phyloP scores from a whole-genome alignment of 306 rosid genomes.

The Trichosanthes cucumerina region DNA sequence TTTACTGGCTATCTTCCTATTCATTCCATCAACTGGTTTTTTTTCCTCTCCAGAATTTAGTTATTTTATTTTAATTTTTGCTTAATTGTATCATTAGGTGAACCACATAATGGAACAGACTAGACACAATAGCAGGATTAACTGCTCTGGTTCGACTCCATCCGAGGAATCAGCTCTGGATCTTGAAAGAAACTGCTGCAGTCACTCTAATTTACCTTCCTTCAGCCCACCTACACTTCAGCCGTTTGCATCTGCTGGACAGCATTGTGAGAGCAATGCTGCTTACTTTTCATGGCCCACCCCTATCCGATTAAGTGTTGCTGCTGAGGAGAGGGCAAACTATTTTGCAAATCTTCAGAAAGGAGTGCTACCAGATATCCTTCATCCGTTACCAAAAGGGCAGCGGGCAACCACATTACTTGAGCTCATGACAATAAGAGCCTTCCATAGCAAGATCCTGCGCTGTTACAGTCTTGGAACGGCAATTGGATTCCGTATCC shows the following conservation, averaged over 20 bases:
- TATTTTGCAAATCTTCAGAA: slow-evolving; percentile 87
- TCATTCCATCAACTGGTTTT: not conserved
- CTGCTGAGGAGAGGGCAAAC: slow-evolving; percentile 91
- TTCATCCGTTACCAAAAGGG: slow-evolving; percentile 78
- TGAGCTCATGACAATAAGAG: slow-evolving; percentile 95
- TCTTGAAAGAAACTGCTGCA: slow-evolving; percentile 81
- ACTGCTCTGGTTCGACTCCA: slow-evolving; percentile 73
- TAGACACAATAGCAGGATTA: slow-evolving; percentile 51
- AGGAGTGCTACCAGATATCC: slow-evolving; percentile 82
- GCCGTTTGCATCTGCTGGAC: slow-evolving; percentile 94
- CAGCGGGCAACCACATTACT: slow-evolving; percentile 95
- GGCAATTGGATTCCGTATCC: slow-evolving; percentile 92
- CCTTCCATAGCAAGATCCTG: slow-evolving; percentile 97
- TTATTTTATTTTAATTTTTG: not conserved
- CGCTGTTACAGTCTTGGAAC: slow-evolving; percentile 98
- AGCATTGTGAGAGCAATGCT: slow-evolving; percentile 85
- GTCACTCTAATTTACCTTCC: slow-evolving; percentile 87
- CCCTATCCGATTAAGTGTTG: slow-evolving; percentile 70
- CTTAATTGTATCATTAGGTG: slow-evolving; percentile 19
- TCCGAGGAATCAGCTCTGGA: slow-evolving; percentile 95
- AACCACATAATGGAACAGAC: slow-evolving; percentile 49
- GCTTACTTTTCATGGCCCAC: slow-evolving; percentile 99
- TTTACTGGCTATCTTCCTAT: not conserved
- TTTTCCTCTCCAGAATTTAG: not conserved
- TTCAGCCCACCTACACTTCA: slow-evolving; percentile 77